phyloP scores from a whole-genome alignment of 345 rosid genomes.

The Mallotus nudiflorus region DNA sequence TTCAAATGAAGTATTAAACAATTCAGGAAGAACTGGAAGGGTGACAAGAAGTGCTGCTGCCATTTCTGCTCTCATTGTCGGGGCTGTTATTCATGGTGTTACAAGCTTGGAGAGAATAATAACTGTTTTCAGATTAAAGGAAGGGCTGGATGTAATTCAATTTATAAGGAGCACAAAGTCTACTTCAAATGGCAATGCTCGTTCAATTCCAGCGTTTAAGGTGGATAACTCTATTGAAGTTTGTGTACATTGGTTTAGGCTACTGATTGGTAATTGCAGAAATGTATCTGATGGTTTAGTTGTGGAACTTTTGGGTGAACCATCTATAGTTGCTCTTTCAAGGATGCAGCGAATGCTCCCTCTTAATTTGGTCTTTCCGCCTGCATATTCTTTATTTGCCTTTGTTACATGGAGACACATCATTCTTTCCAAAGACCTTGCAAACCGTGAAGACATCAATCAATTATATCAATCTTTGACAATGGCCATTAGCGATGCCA shows the following conservation, averaged over 20 bases:
- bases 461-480: slow-evolving; percentile 73
- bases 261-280: slow-evolving; percentile 85
- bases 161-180: slow-evolving; percentile 68
- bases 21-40: slow-evolving; percentile 54
- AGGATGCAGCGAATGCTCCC: slow-evolving; percentile 96
- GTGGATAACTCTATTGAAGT: slow-evolving; percentile 69
- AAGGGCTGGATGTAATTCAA: slow-evolving; percentile 80
- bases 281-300: slow-evolving; percentile 84
- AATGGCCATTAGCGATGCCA: slow-evolving; percentile 71
- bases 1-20: slow-evolving; percentile 46
- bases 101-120: slow-evolving; percentile 93
- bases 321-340: slow-evolving; percentile 76
- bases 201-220: slow-evolving; percentile 59
- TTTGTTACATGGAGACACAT: slow-evolving; percentile 79
- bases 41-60: slow-evolving; percentile 71
- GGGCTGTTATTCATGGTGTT: slow-evolving; percentile 87
- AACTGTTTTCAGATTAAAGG: slow-evolving; percentile 76
- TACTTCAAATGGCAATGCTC: slow-evolving; percentile 80
- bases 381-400: slow-evolving; percentile 82
- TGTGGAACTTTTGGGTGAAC: slow-evolving; percentile 90
- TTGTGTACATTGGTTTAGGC: slow-evolving; percentile 87
- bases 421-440: slow-evolving; percentile 48
- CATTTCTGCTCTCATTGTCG: slow-evolving; percentile 79
- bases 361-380: slow-evolving; percentile 82
- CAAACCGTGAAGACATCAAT: slow-evolving; percentile 75